These are phyloP conservation scores for Mycena indigotica DNA, from an alignment of 768 basidiomycete genomes.

Conservation along the genomic window DNA sequence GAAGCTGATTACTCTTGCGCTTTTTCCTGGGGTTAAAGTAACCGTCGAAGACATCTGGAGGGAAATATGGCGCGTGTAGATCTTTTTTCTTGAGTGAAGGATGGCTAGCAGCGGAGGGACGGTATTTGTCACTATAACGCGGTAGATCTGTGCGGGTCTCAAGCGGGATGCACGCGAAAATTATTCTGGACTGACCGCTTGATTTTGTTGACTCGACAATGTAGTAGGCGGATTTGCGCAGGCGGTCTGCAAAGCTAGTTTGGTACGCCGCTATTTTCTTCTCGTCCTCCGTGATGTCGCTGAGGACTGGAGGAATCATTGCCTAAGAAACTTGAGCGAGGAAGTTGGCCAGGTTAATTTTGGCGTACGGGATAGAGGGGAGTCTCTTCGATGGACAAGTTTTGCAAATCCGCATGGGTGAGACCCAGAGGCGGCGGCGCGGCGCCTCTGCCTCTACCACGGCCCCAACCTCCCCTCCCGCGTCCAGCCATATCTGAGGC, in stretches of 20 bases:
- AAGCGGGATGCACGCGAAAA: neutral
- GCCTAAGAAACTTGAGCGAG: conserved; percentile 48
- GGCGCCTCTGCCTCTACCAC: conserved; percentile 40
- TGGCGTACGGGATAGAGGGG: conserved; percentile 79
- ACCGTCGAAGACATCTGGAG: conserved; percentile 70
- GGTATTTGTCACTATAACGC: conserved; percentile 85
- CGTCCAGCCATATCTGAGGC: conserved; percentile 52
- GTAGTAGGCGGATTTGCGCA: conserved; percentile 74
- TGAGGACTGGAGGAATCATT: conserved; percentile 68
- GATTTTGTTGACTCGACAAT: conserved; percentile 72
- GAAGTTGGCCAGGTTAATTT: conserved; percentile 21
- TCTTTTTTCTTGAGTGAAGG: conserved; percentile 72
- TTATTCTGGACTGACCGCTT: conserved; percentile 51
- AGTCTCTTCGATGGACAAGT: conserved; percentile 73
- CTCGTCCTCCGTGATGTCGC: conserved; percentile 67
- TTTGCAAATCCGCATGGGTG: conserved; percentile 77
- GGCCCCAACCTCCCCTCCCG: conserved; percentile 64
- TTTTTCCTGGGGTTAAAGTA: conserved; percentile 80
- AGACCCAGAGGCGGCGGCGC: conserved; percentile 75
- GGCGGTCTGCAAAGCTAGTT: conserved; percentile 61
- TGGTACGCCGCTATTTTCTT: conserved; percentile 67
- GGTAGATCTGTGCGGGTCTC: conserved; percentile 56
- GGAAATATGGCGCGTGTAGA: conserved; percentile 77
- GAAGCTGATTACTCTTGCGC: conserved; percentile 46
- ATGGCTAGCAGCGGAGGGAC: conserved; percentile 58